Evolutionary conservation across 2,329 filamentous ascomycete genomes (phyloP).

Genomic region (Neonectria magnoliae): DNA sequence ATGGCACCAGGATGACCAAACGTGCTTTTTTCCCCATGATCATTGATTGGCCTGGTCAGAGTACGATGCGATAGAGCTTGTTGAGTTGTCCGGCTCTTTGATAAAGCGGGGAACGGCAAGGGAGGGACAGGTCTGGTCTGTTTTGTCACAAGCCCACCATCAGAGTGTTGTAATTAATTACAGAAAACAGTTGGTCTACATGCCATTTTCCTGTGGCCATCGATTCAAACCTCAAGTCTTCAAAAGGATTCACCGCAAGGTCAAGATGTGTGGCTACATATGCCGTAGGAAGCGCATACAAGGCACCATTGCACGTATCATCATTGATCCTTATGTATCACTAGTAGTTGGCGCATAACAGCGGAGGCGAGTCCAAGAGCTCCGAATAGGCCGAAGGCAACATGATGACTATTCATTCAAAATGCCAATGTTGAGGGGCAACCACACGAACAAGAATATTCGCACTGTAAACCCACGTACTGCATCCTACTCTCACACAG

Average conservation of each 20-base stretch:
- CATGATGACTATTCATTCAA: not conserved
- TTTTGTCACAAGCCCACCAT: not conserved
- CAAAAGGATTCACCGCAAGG: not conserved
- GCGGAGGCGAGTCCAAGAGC: not conserved
- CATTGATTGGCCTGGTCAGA: conserved; percentile 6
- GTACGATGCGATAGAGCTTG: not conserved
- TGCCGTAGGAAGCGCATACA: not conserved
- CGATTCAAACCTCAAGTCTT: not conserved
- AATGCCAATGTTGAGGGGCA: conserved; percentile 3
- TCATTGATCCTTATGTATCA: not conserved
- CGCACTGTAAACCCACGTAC: conserved; percentile 2
- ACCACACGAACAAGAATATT: not conserved
- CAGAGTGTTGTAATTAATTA: not conserved
- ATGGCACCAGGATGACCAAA: conserved; percentile 7
- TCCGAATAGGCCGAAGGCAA: not conserved
- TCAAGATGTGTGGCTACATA: not conserved
- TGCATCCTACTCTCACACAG: not conserved
- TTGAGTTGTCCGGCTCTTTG: conserved; percentile 1
- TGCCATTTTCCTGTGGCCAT: not conserved
- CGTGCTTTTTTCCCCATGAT: conserved; percentile 4
- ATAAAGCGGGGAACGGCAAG: conserved; percentile 1
- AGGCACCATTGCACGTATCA: not conserved
- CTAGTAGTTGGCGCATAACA: not conserved
- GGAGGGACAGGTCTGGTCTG: not conserved
- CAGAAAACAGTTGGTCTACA: not conserved